A percentile compares a stretch with the other conserved stretches of the same genome.
phyloP scores from a whole-genome alignment of 1,139 yeast genomes.

The Suhomyces ambrosiae region DNA sequence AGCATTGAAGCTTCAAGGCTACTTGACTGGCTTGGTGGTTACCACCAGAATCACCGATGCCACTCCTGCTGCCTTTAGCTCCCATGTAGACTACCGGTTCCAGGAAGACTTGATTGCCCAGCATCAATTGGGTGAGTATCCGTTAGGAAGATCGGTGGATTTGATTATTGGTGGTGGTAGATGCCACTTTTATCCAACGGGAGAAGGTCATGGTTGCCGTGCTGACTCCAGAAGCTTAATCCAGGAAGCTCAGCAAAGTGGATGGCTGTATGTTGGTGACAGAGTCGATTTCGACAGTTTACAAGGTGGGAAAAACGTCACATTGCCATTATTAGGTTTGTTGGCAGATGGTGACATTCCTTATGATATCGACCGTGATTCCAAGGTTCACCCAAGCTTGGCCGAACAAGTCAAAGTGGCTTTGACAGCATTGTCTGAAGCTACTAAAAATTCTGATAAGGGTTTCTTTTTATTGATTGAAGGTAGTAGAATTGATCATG shows the following conservation, averaged over 20 bases:
- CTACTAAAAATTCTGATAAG: slow-evolving; percentile 26
- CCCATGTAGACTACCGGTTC: slow-evolving; percentile 28
- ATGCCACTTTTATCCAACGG: slow-evolving; percentile 27
- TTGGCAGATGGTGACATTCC: slow-evolving; percentile 30
- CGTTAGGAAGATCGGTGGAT: slow-evolving; percentile 29
- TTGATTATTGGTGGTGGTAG: slow-evolving; percentile 34
- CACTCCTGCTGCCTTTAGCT: slow-evolving; percentile 30
- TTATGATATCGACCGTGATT: slow-evolving; percentile 29
- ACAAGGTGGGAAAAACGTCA: slow-evolving; percentile 24
- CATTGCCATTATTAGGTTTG: slow-evolving; percentile 29
- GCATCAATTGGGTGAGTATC: slow-evolving; percentile 30
- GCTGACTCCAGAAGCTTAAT: slow-evolving; percentile 27
- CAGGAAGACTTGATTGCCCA: slow-evolving; percentile 33
- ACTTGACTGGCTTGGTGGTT: slow-evolving; percentile 30
- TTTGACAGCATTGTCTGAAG: slow-evolving; percentile 26
- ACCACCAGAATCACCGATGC: slow-evolving; percentile 30
- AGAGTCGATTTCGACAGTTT: slow-evolving; percentile 23
- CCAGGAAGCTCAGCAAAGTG: slow-evolving; percentile 21
- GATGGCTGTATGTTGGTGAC: slow-evolving; percentile 29
- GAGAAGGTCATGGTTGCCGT: slow-evolving; percentile 24
- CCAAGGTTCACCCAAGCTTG: slow-evolving; percentile 25
- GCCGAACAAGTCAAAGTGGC: slow-evolving; percentile 29
- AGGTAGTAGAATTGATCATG: slow-evolving; percentile 32
- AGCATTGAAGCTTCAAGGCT: slow-evolving; percentile 29
- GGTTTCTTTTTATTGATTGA: slow-evolving; percentile 32